These are phyloP conservation scores for Candida parachauliodes DNA, from an alignment of 805 yeast genomes.

Conservation along the genomic window DNA sequence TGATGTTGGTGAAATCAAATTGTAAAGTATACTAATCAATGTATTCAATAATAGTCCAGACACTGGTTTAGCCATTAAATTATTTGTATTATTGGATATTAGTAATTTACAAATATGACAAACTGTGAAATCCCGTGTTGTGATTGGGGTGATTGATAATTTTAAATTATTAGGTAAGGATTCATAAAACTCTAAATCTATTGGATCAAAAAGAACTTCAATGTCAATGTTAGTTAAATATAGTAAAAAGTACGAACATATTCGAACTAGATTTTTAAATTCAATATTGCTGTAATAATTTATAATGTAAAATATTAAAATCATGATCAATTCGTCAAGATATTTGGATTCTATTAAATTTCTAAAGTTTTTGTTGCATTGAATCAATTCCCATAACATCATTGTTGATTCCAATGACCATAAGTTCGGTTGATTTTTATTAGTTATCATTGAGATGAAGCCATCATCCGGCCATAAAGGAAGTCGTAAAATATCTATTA, in stretches of 20 bases:
- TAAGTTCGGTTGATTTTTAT: slow-evolving; percentile 21
- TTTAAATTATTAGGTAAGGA: slow-evolving; percentile 53
- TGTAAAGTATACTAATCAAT: slow-evolving; percentile 57
- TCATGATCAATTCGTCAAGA: slow-evolving; percentile 51
- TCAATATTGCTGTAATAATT: slow-evolving; percentile 39
- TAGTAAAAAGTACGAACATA: slow-evolving; percentile 50
- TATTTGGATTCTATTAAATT: slow-evolving; percentile 34
- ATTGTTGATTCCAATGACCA: slow-evolving; percentile 61
- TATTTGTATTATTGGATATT: slow-evolving; percentile 5
- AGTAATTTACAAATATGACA: slow-evolving; percentile 48
- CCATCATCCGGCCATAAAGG: slow-evolving; percentile 34
- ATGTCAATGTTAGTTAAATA: slow-evolving; percentile 41
- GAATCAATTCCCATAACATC: slow-evolving; percentile 72
- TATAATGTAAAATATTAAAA: slow-evolving; percentile 55
- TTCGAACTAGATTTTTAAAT: slow-evolving; percentile 40
- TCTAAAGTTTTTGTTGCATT: slow-evolving; percentile 62
- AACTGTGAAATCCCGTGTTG: slow-evolving; percentile 63
- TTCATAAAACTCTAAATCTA: slow-evolving; percentile 42
- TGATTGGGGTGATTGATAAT: slow-evolving; percentile 37
- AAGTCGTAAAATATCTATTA: slow-evolving; percentile 44
- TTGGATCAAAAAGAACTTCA: slow-evolving; percentile 42
- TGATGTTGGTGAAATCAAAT: slow-evolving; percentile 44
- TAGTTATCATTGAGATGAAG: slow-evolving; percentile 8
- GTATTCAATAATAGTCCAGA: slow-evolving; percentile 39
- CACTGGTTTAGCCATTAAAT: slow-evolving; percentile 15